phyloP scores from a whole-genome alignment of 306 rosid genomes.

The Coriaria nepalensis region DNA sequence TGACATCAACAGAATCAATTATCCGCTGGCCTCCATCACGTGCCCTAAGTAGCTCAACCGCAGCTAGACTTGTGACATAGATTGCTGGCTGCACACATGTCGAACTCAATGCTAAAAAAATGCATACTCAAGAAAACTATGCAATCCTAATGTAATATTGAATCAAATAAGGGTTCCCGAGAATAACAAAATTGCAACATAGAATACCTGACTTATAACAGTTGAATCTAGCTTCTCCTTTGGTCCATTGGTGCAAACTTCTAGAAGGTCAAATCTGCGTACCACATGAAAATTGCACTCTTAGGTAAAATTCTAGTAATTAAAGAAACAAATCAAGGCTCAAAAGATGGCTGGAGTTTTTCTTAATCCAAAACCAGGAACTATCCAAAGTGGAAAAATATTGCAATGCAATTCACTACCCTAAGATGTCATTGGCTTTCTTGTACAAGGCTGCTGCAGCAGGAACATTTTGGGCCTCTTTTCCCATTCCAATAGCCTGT shows the following conservation, averaged over 20 bases:
- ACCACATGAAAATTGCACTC: constrained; percentile 1
- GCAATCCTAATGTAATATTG: no score
- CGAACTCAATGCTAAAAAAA: constrained; percentile 10
- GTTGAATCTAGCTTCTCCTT: constrained; percentile 89
- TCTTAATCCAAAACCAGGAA: background rate
- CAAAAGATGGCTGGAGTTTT: background rate
- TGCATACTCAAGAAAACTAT: background rate
- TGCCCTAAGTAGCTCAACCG: constrained; percentile 79
- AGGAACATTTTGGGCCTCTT: constrained; percentile 79
- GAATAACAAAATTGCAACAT: constrained; percentile 2
- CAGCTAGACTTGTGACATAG: constrained; percentile 93
- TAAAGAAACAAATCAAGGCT: background rate
- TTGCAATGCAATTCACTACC: constrained; percentile 24
- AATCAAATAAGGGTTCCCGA: background rate
- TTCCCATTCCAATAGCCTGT: constrained; percentile 94
- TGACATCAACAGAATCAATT: constrained; percentile 84
- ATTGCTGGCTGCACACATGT: constrained; percentile 82
- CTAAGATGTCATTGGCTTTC: constrained; percentile 69
- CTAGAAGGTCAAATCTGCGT: constrained; percentile 83
- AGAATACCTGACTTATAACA: constrained; percentile 66
- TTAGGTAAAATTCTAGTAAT: background rate
- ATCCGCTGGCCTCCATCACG: constrained; percentile 87
- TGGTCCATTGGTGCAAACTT: constrained; percentile 82
- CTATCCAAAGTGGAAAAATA: background rate
- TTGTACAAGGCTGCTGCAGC: constrained; percentile 56